A percentile compares a stretch with the other conserved stretches of the same genome.
Evolutionary conservation across 441 rosid genomes (phyloP).

Genomic region (Metrosideros polymorpha): DNA sequence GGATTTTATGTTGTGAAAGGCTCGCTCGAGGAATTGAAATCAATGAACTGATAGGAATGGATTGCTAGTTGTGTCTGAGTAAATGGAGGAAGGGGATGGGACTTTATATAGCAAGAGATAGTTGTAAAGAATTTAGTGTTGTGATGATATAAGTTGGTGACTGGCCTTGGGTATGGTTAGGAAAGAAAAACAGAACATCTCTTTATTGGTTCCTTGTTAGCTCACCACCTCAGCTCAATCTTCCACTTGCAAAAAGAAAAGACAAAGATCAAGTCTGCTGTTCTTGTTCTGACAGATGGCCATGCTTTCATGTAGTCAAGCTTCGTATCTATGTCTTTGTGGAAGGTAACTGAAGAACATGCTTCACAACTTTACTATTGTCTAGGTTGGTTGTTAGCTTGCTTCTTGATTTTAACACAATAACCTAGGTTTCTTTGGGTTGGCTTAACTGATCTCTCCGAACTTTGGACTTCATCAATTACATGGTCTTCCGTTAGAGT

Average conservation of each 20-base stretch:
- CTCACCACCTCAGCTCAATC: not conserved
- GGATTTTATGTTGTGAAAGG: not conserved
- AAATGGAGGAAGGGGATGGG: not conserved
- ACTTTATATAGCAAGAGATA: not conserved
- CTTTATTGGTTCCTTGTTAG: not conserved
- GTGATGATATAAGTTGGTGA: not conserved
- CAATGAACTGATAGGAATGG: not conserved
- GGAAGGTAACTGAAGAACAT: not conserved
- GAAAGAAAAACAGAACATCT: not conserved
- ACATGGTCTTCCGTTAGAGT: not conserved
- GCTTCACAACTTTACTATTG: not conserved
- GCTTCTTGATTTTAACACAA: not conserved
- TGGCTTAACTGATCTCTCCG: not conserved
- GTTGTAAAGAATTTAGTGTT: not conserved
- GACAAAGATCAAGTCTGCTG: not conserved
- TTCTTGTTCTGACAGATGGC: not conserved
- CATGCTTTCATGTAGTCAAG: not conserved
- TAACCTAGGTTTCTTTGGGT: not conserved
- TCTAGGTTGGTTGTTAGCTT: not conserved
- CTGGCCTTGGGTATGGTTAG: not conserved
- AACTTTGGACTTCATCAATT: not conserved
- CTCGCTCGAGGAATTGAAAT: not conserved
- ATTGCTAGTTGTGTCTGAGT: not conserved
- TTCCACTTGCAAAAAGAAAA: not conserved
- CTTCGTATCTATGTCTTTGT: not conserved